Conservation (phyloP, 2,329 filamentous ascomycete species). For the Chalara sp. region DNA sequence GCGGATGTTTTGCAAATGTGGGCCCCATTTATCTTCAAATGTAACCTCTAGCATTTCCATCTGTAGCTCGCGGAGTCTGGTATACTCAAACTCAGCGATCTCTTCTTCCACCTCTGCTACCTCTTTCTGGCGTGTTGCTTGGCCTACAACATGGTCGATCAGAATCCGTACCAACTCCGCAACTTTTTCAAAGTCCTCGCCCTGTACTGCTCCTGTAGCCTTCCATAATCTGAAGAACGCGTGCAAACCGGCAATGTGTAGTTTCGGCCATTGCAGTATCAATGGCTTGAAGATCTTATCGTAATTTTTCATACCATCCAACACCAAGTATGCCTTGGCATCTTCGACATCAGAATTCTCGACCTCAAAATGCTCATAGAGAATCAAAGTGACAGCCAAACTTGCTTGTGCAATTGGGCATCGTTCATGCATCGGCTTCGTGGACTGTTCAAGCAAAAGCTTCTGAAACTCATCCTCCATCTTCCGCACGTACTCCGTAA, state of each 20-base stretch:
- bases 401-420: constrained; percentile 86
- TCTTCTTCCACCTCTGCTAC: constrained; percentile 86
- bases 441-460: constrained; percentile 80
- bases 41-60: constrained; percentile 88
- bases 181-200: constrained; percentile 84
- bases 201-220: constrained; percentile 69
- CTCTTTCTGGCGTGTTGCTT: constrained; percentile 74
- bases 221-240: constrained; percentile 93
- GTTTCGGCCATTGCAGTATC: constrained; percentile 83
- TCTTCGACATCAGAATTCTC: constrained; percentile 79
- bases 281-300: constrained; percentile 84
- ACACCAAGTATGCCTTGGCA: constrained; percentile 63
- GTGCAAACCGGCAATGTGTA: constrained; percentile 80
- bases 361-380: constrained; percentile 95
- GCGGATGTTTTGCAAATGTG: constrained; percentile 81
- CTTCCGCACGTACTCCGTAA: constrained; percentile 88
- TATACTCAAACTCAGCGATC: constrained; percentile 74
- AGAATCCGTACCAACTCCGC: constrained; percentile 86
- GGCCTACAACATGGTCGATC: constrained; percentile 81
- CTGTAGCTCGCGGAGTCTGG: constrained; percentile 73
- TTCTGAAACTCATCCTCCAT: constrained; percentile 92
- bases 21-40: constrained; percentile 92
- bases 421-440: constrained; percentile 61
- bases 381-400: constrained; percentile 74
- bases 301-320: constrained; percentile 71